Percentiles rank a stretch among this genome's conserved stretches.
phyloP scores from a whole-genome alignment of 768 basidiomycete genomes.

The Rhodosporidiobolus sp. region DNA sequence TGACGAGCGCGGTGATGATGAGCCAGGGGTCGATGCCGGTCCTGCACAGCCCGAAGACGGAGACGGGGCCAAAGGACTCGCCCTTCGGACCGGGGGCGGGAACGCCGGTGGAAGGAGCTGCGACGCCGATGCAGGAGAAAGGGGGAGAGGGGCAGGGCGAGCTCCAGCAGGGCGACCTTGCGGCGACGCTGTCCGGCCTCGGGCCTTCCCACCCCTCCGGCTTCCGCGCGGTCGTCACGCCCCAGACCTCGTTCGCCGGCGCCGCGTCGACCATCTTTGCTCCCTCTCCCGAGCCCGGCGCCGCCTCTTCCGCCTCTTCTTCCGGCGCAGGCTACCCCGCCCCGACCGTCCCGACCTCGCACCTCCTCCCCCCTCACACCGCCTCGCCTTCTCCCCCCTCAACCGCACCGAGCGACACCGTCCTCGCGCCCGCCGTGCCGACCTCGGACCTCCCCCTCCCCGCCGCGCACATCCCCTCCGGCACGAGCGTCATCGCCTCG shows the following conservation, averaged over 20 bases:
- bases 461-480: conserved; percentile 29
- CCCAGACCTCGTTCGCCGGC: conserved; percentile 25
- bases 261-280: conserved; percentile 27
- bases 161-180: not conserved
- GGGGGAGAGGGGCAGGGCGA: not conserved
- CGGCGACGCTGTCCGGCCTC: not conserved
- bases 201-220: not conserved
- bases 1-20: conserved; percentile 34
- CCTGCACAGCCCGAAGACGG: conserved; percentile 18
- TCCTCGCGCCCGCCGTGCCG: conserved; percentile 32
- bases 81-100: conserved; percentile 6
- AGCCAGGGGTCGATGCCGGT: conserved; percentile 37
- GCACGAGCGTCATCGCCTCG: conserved; percentile 35
- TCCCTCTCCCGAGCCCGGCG: not conserved
- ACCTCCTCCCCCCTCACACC: conserved; percentile 30
- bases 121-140: conserved; percentile 3
- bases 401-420: conserved; percentile 25
- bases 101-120: not conserved
- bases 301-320: not conserved
- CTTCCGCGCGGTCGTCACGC: not conserved
- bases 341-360: not conserved
- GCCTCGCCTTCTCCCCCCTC: conserved; percentile 26
- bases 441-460: conserved; percentile 22
- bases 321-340: not conserved
- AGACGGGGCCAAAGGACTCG: conserved; percentile 12